phyloP scores from a whole-genome alignment of 306 rosid genomes.

The Pterocarpus santalinus region DNA sequence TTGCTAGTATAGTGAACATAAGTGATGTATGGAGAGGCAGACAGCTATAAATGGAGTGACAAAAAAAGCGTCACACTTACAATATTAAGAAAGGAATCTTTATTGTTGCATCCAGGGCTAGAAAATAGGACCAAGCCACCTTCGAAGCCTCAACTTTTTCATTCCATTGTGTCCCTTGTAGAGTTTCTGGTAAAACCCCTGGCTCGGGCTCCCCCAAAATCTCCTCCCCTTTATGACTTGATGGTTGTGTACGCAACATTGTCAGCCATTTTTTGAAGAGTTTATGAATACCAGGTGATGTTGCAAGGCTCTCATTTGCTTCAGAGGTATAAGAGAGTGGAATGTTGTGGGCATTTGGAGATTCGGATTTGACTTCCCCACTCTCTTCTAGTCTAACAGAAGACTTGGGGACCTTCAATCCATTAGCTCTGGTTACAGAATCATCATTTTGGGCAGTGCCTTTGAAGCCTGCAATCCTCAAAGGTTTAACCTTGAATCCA shows the following conservation, averaged over 20 bases:
- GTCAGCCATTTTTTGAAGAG: slow-evolving; percentile 79
- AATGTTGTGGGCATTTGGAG: slow-evolving; percentile 66
- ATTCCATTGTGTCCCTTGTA: slow-evolving; percentile 48
- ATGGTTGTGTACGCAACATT: slow-evolving; percentile 68
- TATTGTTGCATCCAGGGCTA: slow-evolving; percentile 68
- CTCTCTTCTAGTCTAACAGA: slow-evolving; percentile 72
- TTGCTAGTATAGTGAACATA: slow-evolving; percentile 1
- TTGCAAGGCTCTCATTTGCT: slow-evolving; percentile 56
- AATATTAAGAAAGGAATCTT: slow-evolving; percentile 82
- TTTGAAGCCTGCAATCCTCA: slow-evolving; percentile 79
- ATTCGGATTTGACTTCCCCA: slow-evolving; percentile 56
- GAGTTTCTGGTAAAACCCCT: slow-evolving; percentile 52
- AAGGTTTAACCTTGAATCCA: slow-evolving; percentile 63
- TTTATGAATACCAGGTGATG: slow-evolving; percentile 71
- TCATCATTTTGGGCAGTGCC: slow-evolving; percentile 70
- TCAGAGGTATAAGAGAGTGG: slow-evolving; percentile 72
- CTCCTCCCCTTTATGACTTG: slow-evolving; percentile 59
- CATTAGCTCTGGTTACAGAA: slow-evolving; percentile 64
- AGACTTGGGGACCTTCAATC: slow-evolving; percentile 67
- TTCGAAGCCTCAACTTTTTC: slow-evolving; percentile 56
- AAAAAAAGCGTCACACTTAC: slow-evolving; percentile 63
- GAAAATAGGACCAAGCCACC: slow-evolving; percentile 63
- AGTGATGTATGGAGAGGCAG: slow-evolving; percentile 7
- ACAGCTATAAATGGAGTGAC: slow-evolving; percentile 16
- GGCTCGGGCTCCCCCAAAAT: slow-evolving; percentile 64